Evolutionary conservation across 169 alveolate genomes (phyloP), one percentile per base, ranked within the genome.

Genomic region (Cryptosporidium meleagridis): DNA sequence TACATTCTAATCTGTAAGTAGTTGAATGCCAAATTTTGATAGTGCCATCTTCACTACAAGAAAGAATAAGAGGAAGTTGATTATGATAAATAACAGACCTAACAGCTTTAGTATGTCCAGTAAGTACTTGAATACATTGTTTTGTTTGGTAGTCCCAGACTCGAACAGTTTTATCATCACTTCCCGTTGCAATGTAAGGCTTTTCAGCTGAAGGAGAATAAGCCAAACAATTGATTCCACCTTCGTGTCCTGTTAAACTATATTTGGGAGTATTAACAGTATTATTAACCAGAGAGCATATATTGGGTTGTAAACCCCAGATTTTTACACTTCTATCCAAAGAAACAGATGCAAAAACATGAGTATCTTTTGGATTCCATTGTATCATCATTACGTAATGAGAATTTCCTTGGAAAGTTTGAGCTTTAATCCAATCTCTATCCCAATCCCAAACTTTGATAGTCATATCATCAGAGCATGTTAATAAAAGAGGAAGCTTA

Each of bases 81-180:
- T 98, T 98, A 92, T 97, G 99, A 92, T 95, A 97, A 52, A 95
- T 85, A 31, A 97, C 98, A 10, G 98, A 94, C 45, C 99, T 92
- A 39, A 98, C 96, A 84, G 97, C 97, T 62, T 95, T 94, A 44
- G 96, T 91, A 94, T 98, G 99, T 3, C 99, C 99, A 33, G 93
- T 94, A 70, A 98, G 94, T 55, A 98, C 98, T 92, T 96, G 98
- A 39, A 98, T 91, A 85, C 99, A 98, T 91, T 97, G 97, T 93
- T 97, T 98, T 29, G 99, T 97, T 91, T 97, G 98, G 87, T 97
- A 98, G 86, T 98, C 99, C 99, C 99, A 98, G 8, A 98, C 97
- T 72, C 99, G 97, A 18, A 98, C 97, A 10, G 98, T 95, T 71
- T 94, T 93, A 92, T 98, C 99, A 92, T 98, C 99, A 16, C 99